Conservation (phyloP, 83 land plant genomes). For the Larix sibirica region DNA sequence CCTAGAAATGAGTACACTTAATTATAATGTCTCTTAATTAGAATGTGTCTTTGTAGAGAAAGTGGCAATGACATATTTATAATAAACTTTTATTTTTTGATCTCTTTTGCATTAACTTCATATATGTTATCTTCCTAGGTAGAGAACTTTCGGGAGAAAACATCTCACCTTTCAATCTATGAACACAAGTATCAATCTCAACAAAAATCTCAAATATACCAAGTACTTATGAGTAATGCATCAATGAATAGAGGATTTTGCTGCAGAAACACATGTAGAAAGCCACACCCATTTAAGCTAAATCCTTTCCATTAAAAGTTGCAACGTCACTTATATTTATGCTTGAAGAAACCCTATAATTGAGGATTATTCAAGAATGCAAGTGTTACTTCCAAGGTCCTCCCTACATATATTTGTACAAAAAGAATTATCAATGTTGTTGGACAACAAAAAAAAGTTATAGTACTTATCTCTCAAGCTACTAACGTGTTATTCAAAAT, state of each 20-base stretch:
- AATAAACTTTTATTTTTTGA: neutral
- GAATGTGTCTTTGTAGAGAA: neutral
- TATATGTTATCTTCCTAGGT: neutral
- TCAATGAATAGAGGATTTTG: neutral
- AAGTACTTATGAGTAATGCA: neutral
- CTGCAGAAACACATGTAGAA: neutral
- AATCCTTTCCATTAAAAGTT: neutral
- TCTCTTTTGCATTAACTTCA: neutral
- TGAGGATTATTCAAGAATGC: conserved; percentile 18
- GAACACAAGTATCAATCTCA: neutral
- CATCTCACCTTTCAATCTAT: neutral
- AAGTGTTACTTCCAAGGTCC: conserved; percentile 9
- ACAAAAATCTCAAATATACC: neutral
- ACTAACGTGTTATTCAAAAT: too few relatives aligned
- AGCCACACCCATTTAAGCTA: neutral
- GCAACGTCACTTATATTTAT: neutral
- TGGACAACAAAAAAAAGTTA: conserved; percentile 42
- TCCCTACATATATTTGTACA: conserved; percentile 21
- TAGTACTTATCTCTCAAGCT: too few relatives aligned
- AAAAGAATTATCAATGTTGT: conserved; percentile 34
- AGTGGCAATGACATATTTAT: too few relatives aligned
- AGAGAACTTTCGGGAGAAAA: neutral
- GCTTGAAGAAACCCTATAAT: neutral
- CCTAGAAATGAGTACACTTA: too few relatives aligned
- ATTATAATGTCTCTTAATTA: neutral